Base-by-base conservation (phyloP, 140 eudicot genomes). In the Bidens hawaiensis region DNA sequence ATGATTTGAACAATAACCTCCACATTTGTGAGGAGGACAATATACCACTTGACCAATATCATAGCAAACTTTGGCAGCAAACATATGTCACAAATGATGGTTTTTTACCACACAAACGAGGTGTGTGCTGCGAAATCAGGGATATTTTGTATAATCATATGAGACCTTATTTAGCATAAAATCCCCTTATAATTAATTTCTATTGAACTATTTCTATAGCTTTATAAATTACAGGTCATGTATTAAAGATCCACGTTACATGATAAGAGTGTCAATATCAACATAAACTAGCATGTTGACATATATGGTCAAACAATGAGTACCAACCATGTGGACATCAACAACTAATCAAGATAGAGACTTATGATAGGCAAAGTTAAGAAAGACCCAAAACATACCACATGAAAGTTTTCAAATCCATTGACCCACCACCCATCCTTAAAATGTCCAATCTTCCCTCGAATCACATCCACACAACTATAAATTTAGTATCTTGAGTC, bases 321-420 rank as follows among this genome's bases (percentile, higher is more conserved):
- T 71, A 73, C 68, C 73, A 73, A 73, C 73, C 78, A 57, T 16
- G 65, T 46, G 62, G 59, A 57, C 68, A 13, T 51, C 62, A 65
- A 73, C 78, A 73, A 73, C 78, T 65, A 57, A 65, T 73, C 78
- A 65, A 65, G 73, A 73, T 64, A 73, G 72, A 23, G 78, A 73
- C 78, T 47, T 73, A 19, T 73, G 78, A 65, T 73, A 12, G 67
- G 45, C 78, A 73, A 73, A 73, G 68, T 65, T 57, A 60, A 46
- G 68, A 62, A 73, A 46, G 68, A 65, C 78, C 68, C 68, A 65
- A n/a, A 73, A 73, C 73, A 73, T 23, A 45, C 60, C 78, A 73
- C 78, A 73, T 73, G 78, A 73, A 73, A 73, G 27, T 64, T 64
- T 72, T 73, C 72, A 56, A 64, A 64, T 36, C 48, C 36, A 65